Conservation (phyloP, 805 yeast species). For the Suhomyces kilbournensis region DNA sequence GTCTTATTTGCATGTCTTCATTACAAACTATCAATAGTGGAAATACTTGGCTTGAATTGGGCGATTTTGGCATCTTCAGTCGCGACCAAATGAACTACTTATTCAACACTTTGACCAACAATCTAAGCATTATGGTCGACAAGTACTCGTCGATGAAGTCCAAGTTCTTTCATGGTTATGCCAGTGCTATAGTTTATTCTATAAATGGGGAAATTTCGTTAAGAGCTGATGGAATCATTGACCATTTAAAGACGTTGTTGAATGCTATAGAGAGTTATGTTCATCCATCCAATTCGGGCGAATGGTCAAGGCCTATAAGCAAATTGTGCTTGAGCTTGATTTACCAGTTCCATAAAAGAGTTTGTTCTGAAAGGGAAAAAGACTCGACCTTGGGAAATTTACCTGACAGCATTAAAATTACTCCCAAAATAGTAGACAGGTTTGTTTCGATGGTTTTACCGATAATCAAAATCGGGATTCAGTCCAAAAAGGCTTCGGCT, state of each 20-base stretch:
- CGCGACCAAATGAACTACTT: constrained; percentile 58
- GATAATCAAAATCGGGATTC: constrained; percentile 65
- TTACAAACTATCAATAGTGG: constrained; percentile 26
- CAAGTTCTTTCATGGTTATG: constrained; percentile 41
- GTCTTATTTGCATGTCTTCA: constrained; percentile 54
- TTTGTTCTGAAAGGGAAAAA: constrained; percentile 44
- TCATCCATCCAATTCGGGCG: constrained; percentile 91
- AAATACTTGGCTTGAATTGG: constrained; percentile 25
- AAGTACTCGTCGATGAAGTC: constrained; percentile 45
- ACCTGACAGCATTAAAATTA: constrained; percentile 31
- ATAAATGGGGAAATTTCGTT: constrained; percentile 48
- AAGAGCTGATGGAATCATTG: constrained; percentile 46
- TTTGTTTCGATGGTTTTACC: constrained; percentile 57
- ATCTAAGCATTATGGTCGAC: constrained; percentile 46
- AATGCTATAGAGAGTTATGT: constrained; percentile 74
- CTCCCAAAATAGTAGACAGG: constrained; percentile 28
- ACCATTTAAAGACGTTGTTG: constrained; percentile 51
- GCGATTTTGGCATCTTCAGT: constrained; percentile 61
- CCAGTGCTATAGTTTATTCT: constrained; percentile 55
- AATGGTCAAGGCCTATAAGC: constrained; percentile 76
- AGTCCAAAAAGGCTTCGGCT: constrained; percentile 60
- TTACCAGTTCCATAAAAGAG: constrained; percentile 58
- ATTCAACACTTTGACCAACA: constrained; percentile 51
- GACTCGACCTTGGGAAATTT: constrained; percentile 23
- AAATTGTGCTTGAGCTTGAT: constrained; percentile 61